phyloP scores from a whole-genome alignment of 208 protist genomes.

The Herpetomonas samuelpessoai region DNA sequence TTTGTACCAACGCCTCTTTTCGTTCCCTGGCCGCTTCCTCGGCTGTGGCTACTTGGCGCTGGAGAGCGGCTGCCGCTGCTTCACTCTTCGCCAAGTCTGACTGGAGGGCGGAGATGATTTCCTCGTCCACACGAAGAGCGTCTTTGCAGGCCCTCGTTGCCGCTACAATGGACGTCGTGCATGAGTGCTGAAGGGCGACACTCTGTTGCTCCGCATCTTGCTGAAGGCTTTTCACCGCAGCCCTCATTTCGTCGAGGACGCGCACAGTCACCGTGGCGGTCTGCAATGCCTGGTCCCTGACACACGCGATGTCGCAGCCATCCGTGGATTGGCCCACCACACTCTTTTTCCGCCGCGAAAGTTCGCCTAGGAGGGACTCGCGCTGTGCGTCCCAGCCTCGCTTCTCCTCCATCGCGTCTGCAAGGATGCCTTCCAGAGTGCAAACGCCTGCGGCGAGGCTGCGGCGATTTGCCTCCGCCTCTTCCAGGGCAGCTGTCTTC shows the following conservation, averaged over 20 bases:
- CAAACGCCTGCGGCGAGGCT: neutral
- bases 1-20: neutral
- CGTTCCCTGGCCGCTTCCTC: no score
- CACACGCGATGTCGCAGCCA: no score
- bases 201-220: neutral
- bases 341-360: neutral
- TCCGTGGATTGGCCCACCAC: no score
- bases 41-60: no score
- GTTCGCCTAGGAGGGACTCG: neutral
- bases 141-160: neutral
- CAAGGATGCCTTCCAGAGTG: neutral
- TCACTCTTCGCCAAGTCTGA: no score
- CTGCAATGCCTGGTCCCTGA: no score
- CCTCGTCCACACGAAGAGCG: constrained; percentile 1
- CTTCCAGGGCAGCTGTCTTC: neutral
- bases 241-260: no score
- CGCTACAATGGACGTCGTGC: neutral
- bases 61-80: no score
- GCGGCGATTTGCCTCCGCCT: constrained; percentile 7
- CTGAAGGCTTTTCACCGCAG: neutral
- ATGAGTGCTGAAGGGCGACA: no score
- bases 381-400: constrained; percentile 10
- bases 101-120: constrained; percentile 7
- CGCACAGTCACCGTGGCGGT: no score
- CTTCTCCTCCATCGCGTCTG: constrained; percentile 8